These are phyloP conservation scores for Polytrichum commune DNA, from an alignment of 225 moss, liverwort and hornwort species.

Conservation along the genomic window DNA sequence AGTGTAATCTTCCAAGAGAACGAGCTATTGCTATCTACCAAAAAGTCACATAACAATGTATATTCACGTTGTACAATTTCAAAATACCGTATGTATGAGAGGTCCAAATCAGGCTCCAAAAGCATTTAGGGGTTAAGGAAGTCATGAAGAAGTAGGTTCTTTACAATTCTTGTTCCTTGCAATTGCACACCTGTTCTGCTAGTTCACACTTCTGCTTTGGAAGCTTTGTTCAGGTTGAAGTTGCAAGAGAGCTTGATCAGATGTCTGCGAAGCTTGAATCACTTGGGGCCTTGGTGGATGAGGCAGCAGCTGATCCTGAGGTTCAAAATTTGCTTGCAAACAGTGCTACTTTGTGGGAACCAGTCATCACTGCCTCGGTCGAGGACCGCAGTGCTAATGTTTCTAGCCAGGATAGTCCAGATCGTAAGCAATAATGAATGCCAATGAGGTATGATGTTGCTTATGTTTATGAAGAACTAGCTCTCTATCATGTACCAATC, in stretches of 20 bases:
- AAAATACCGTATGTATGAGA: no score
- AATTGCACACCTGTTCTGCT: neutral
- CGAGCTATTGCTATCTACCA: no score
- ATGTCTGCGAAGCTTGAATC: slow-evolving; percentile 79
- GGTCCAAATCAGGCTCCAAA: no score
- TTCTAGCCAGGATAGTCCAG: slow-evolving; percentile 19
- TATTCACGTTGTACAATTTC: no score
- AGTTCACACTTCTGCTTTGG: neutral
- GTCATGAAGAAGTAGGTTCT: neutral
- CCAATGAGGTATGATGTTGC: no score
- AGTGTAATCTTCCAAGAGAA: no score
- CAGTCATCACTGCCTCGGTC: slow-evolving; percentile 73
- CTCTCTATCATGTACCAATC: no score
- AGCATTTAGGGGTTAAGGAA: no score
- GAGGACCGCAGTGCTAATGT: slow-evolving; percentile 69
- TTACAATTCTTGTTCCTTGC: neutral
- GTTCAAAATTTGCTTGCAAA: slow-evolving; percentile 55
- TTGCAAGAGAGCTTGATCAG: slow-evolving; percentile 70
- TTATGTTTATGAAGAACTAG: no score
- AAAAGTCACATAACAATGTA: no score
- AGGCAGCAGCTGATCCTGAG: slow-evolving; percentile 66
- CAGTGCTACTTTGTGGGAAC: slow-evolving; percentile 76
- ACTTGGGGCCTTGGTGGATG: slow-evolving; percentile 56
- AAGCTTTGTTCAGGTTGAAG: slow-evolving; percentile 39
- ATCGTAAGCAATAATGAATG: slow-evolving; percentile 21